Evolutionary conservation across 2,329 filamentous ascomycete species (phyloP).

Genomic region (Colletotrichum tabaci): DNA sequence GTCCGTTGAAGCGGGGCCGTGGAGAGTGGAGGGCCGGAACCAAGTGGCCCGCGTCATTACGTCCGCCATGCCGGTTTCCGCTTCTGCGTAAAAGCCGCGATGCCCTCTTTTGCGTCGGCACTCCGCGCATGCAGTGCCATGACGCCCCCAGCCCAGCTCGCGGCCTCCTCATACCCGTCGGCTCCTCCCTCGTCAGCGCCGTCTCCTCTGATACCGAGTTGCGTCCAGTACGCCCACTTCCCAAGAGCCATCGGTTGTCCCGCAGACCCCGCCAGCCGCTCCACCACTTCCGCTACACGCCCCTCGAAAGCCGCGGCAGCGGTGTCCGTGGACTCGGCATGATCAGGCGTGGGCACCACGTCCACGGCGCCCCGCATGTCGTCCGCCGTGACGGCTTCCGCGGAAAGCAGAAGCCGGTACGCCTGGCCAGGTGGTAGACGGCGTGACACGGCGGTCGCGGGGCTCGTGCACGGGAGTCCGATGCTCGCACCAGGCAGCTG

Average conservation of each 20-base stretch:
- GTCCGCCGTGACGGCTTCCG: conserved; percentile 46
- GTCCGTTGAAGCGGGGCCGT: background rate
- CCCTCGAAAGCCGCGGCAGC: conserved; percentile 45
- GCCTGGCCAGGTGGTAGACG: conserved; percentile 46
- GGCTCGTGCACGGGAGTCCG: conserved; percentile 52
- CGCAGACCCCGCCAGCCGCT: conserved; percentile 44
- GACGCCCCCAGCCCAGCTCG: conserved; percentile 47
- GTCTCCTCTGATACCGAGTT: conserved; percentile 45
- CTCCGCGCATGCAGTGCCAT: conserved; percentile 50
- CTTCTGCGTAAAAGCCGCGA: conserved; percentile 48
- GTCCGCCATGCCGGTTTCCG: conserved; percentile 46
- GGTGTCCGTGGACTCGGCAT: conserved; percentile 43
- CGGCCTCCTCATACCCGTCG: conserved; percentile 48
- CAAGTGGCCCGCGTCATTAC: background rate
- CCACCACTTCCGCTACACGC: conserved; percentile 46
- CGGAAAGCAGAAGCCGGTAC: conserved; percentile 50
- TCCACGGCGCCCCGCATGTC: conserved; percentile 48
- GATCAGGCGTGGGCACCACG: conserved; percentile 42
- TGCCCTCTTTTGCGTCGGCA: conserved; percentile 50
- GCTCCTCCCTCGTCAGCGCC: conserved; percentile 24
- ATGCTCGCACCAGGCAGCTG: conserved; percentile 50
- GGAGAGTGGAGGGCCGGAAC: background rate
- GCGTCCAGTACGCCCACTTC: conserved; percentile 55
- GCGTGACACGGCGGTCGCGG: conserved; percentile 48
- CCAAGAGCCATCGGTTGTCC: conserved; percentile 51